Evolutionary conservation across 352 stramenopile genomes (phyloP).

Genomic region (Phytophthora boehmeriae): DNA sequence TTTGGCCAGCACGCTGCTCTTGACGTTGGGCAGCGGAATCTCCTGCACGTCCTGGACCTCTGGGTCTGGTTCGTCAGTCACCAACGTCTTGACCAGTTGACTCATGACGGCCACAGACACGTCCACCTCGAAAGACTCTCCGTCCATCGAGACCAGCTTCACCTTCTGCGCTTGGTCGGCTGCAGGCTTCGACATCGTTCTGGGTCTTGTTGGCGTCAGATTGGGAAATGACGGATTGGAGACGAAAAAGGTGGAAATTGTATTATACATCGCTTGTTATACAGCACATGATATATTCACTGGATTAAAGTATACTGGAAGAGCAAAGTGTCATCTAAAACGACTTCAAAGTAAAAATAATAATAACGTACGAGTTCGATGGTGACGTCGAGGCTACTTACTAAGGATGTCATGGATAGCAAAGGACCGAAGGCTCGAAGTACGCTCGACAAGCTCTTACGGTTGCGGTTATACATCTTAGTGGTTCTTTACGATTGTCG

Average conservation of each 20-base stretch:
- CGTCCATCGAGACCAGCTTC: conserved; percentile 60
- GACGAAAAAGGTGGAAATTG: not conserved
- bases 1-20: conserved; percentile 51
- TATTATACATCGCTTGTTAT: conserved; percentile 5
- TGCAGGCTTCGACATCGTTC: not conserved
- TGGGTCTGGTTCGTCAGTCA: conserved; percentile 40
- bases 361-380: no score
- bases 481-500: no score
- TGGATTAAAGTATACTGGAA: no score
- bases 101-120: conserved; percentile 45
- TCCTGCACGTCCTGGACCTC: conserved; percentile 40
- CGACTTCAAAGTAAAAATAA: no score
- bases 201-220: not conserved
- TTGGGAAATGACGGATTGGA: not conserved
- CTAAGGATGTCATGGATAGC: no score
- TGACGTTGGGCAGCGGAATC: conserved; percentile 69
- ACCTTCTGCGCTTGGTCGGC: conserved; percentile 33
- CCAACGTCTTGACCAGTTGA: conserved; percentile 60
- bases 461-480: no score
- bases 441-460: no score
- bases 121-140: conserved; percentile 57
- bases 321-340: no score
- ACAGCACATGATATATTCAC: no score
- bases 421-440: no score
- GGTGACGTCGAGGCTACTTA: no score